Percentiles rank a stretch among this genome's conserved stretches.
These are phyloP conservation scores for Tetraselmis striata DNA, from an alignment of 139 green algal genomes.

Conservation along the genomic window DNA sequence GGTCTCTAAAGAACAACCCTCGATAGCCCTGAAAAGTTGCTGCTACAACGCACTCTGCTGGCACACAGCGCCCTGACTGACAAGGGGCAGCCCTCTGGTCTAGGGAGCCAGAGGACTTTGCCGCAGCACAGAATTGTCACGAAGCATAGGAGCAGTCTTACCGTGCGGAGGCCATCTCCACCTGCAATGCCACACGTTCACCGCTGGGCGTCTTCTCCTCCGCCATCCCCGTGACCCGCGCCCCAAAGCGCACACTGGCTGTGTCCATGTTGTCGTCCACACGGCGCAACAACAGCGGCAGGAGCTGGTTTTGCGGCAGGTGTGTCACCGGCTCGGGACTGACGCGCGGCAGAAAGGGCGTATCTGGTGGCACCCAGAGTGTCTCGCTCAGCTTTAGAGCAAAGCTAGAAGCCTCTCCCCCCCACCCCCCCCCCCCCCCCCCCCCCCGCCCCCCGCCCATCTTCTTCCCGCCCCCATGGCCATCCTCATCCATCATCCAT, in stretches of 20 bases:
- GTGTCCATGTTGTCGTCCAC: neutral
- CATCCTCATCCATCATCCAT: neutral
- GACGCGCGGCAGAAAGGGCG: constrained; percentile 22
- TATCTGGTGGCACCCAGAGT: no score
- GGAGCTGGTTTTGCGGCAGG: constrained; percentile 76
- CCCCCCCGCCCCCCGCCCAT: neutral
- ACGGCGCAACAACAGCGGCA: constrained; percentile 57
- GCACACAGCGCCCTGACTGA: no score
- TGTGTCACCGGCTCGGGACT: constrained; percentile 70
- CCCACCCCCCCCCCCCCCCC: neutral
- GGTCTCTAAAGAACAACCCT: no score
- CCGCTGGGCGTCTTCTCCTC: no score
- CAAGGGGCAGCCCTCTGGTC: no score
- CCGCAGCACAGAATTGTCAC: no score
- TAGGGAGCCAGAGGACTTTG: no score
- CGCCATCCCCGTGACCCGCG: neutral
- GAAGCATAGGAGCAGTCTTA: no score
- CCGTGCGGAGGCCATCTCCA: neutral
- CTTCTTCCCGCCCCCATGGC: neutral
- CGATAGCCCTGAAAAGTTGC: no score
- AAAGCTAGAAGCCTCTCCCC: no score
- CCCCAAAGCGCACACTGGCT: neutral
- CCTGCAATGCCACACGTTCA: neutral
- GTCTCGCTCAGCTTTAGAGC: no score
- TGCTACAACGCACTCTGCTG: no score